phyloP scores from a whole-genome alignment of 2,329 filamentous ascomycete genomes.

The Rutstroemia sp. region DNA sequence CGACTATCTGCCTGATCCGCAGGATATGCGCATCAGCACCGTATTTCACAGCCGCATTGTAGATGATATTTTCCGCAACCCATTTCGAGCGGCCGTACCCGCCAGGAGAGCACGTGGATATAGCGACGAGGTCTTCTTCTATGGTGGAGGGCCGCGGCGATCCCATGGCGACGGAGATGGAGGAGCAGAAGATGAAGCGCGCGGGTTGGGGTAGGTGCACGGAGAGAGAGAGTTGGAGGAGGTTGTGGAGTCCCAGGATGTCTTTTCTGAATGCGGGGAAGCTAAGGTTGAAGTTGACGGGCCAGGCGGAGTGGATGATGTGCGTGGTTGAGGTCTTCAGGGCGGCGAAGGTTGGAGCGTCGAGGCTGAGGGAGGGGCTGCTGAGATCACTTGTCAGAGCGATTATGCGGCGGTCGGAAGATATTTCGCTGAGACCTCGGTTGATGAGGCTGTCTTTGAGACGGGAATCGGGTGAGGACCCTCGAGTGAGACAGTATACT shows the following conservation, averaged over 20 bases:
- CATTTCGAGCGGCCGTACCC: slow-evolving; percentile 43
- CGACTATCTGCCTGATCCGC: slow-evolving; percentile 43
- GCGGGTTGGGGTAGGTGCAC: slow-evolving; percentile 24
- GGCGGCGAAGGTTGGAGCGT: slow-evolving; percentile 19
- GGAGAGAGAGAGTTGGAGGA: slow-evolving; percentile 33
- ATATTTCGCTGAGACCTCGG: slow-evolving; percentile 29
- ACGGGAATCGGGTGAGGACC: slow-evolving; percentile 29
- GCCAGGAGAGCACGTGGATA: slow-evolving; percentile 34
- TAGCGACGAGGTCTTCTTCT: slow-evolving; percentile 29
- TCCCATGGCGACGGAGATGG: slow-evolving; percentile 27
- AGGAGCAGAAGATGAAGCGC: slow-evolving; percentile 33
- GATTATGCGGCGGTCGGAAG: slow-evolving; percentile 29
- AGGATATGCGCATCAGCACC: slow-evolving; percentile 32
- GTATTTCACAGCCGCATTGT: slow-evolving; percentile 25
- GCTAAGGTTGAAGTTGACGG: slow-evolving; percentile 48
- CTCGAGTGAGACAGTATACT: slow-evolving; percentile 45
- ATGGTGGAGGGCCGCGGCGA: slow-evolving; percentile 25
- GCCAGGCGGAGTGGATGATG: slow-evolving; percentile 45
- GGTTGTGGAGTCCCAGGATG: slow-evolving; percentile 37
- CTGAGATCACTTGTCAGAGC: slow-evolving; percentile 35
- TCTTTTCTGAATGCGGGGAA: slow-evolving; percentile 39
- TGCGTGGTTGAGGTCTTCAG: slow-evolving; percentile 30
- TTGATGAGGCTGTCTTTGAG: slow-evolving; percentile 28
- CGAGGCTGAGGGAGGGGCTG: slow-evolving; percentile 34
- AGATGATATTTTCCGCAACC: slow-evolving; percentile 39